Conservation (phyloP, 208 protist genomes). For the Acanthamoeba quina region DNA sequence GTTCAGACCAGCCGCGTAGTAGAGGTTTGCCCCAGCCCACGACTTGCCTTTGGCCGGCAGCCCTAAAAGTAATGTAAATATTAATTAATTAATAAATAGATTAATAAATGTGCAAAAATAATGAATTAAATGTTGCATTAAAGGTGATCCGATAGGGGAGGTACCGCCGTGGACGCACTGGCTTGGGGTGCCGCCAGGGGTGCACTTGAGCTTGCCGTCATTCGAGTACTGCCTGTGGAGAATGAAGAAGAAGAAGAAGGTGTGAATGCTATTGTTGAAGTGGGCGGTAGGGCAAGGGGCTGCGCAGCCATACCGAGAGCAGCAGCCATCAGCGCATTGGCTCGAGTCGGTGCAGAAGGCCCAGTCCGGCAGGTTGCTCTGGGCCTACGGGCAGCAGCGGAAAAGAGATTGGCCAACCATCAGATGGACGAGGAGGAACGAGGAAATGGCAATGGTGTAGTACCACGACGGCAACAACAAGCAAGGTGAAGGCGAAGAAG, state of each 20-base stretch:
- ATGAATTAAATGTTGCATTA: neutral
- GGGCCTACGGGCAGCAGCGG: neutral
- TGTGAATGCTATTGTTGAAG: neutral
- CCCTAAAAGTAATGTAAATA: too few relatives aligned
- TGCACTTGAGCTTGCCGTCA: conserved; percentile 9
- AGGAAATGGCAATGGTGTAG: neutral
- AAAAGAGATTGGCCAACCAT: neutral
- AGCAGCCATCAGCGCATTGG: conserved; percentile 28
- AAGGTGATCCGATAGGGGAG: neutral
- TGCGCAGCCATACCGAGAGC: neutral
- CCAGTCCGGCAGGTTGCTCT: neutral
- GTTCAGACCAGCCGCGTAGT: conserved; percentile 21
- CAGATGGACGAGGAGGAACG: neutral
- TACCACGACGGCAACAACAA: neutral
- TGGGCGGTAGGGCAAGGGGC: neutral
- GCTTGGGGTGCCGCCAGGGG: neutral
- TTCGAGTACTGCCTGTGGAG: neutral
- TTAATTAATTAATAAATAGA: too few relatives aligned
- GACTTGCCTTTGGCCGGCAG: neutral
- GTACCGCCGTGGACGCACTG: neutral
- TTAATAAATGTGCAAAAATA: too few relatives aligned
- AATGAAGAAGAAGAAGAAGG: too few relatives aligned
- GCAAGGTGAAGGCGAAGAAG: neutral
- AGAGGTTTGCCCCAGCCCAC: neutral
- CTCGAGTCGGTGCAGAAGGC: conserved; percentile 5